Evolutionary conservation across 1,284 basidiomycete species (phyloP), one percentile per base, ranked within the genome.

Genomic region (Leccinum subatratum): DNA sequence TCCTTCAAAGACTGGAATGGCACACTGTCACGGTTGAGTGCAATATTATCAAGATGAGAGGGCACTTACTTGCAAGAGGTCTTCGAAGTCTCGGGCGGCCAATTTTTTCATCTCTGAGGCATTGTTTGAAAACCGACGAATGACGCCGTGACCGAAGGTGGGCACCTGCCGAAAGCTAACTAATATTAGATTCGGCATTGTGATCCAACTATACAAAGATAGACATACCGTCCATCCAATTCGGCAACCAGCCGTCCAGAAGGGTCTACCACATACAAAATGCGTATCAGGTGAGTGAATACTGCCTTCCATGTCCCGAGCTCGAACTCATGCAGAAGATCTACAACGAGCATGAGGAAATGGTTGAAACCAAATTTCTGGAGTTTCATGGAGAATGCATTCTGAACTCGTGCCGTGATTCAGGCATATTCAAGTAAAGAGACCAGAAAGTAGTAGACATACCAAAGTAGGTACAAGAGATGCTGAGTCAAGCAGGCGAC

Each of bases 261-360:
- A 34, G 57, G 32, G 18, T 20, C 30, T 6, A 59, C 30, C 11
- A 30, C 57, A 34, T 59, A 59, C 3, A 59, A 20, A 16, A 59
- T 20, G 18, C n/a, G 30, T 32, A 59, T 59, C 18, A 59, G 32
- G 20, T 59, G 57, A 12, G 32, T 59, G 57, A 59, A 59, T 14
- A 59, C 57, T 3, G 32, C 28, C 12, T 68, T 68, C 67, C 66
- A 68, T 20, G 22, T 34, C 1, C 73, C 70, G 2, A 75, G 69
- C 18, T 75, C 61, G n/a, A 72, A 69, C n/a, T 75, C 69, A 32
- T 75, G 74, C 64, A 75, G 62, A 1, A 74, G 30, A 54, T 75
- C 72, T 0, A 72, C 64, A 0, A 70, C 64, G 2, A 75, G 63
- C 39, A 70, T 68, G 0, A 9, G 11, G 22, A 69, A 72, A 22